Conservation (phyloP, 2,329 filamentous ascomycete species). For the Dothideomycetes sp. region DNA sequence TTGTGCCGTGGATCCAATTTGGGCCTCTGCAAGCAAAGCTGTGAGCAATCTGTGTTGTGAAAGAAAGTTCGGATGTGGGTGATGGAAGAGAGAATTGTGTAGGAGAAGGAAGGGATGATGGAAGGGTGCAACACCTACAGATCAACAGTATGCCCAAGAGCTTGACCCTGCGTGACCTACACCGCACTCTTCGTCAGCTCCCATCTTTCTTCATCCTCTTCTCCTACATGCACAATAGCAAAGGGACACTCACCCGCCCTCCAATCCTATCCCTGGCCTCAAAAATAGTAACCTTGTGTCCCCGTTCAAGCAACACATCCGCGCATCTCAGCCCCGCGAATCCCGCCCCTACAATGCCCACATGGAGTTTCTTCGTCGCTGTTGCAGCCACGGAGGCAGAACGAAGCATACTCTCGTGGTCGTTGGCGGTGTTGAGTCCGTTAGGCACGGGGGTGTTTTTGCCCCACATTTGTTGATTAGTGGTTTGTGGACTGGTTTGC, state of each 20-base stretch:
- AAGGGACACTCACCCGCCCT: slow-evolving; percentile 42
- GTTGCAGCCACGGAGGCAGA: neutral
- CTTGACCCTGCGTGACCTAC: slow-evolving; percentile 28
- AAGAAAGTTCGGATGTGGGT: neutral
- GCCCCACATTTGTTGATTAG: slow-evolving; percentile 4
- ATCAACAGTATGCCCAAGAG: slow-evolving; percentile 41
- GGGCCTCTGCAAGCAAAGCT: slow-evolving; percentile 42
- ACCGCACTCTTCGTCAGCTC: too few species aligned
- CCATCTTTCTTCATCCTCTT: neutral
- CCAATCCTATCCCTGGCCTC: slow-evolving; percentile 59
- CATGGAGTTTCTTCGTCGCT: slow-evolving; percentile 8
- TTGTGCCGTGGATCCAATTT: slow-evolving; percentile 73
- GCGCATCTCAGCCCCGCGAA: slow-evolving; percentile 61
- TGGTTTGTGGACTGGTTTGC: too few species aligned
- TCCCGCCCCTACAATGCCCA: slow-evolving; percentile 61
- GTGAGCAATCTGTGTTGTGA: neutral
- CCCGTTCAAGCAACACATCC: slow-evolving; percentile 53
- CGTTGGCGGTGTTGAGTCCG: slow-evolving; percentile 1
- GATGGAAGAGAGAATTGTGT: too few species aligned
- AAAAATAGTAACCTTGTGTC: slow-evolving; percentile 56
- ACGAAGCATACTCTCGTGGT: slow-evolving; percentile 7
- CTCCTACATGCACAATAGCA: neutral
- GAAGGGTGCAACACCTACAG: slow-evolving; percentile 31
- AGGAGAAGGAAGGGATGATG: neutral
- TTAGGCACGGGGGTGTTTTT: slow-evolving; percentile 6